Evolutionary conservation across 805 yeast genomes (phyloP).

Genomic region (Starmerella vitae): DNA sequence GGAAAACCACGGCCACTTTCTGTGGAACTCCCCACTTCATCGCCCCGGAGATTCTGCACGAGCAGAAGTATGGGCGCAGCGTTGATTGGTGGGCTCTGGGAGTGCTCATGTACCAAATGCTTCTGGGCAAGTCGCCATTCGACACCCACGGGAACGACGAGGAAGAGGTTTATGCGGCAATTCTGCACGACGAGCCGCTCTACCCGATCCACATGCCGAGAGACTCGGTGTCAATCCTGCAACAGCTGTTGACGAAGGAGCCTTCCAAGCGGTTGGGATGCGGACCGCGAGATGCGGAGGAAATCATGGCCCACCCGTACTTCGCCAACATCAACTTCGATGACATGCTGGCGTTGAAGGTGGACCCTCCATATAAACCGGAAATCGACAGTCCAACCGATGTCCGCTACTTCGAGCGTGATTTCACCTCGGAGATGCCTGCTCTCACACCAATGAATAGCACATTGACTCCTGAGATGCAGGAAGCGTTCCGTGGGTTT

Average conservation of each 20-base stretch:
- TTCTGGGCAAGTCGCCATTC: constrained; percentile 91
- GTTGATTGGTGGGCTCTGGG: constrained; percentile 99
- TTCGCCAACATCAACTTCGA: constrained; percentile 83
- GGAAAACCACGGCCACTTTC: constrained; percentile 64
- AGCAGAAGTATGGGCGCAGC: constrained; percentile 80
- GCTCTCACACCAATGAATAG: constrained; percentile 90
- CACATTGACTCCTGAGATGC: constrained; percentile 70
- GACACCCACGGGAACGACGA: constrained; percentile 76
- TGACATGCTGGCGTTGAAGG: constrained; percentile 55
- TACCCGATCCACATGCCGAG: constrained; percentile 97
- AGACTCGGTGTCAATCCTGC: constrained; percentile 87
- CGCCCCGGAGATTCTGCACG: constrained; percentile 96
- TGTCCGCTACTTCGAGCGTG: constrained; percentile 84
- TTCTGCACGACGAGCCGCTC: constrained; percentile 87
- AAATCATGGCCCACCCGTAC: constrained; percentile 91
- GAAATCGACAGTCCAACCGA: constrained; percentile 78
- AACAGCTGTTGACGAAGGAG: constrained; percentile 80
- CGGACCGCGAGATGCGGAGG: constrained; percentile 77
- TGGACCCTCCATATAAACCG: constrained; percentile 84
- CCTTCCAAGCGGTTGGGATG: constrained; percentile 75
- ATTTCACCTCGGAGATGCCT: constrained; percentile 88
- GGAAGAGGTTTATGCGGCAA: constrained; percentile 94
- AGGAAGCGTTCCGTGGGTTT: constrained; percentile 95
- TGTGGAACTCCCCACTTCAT: constrained; percentile 99
- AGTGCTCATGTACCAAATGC: constrained; percentile 88